These are phyloP conservation scores for Rhamnella rubrinervis DNA, from an alignment of 331 rosid species.

Conservation along the genomic window DNA sequence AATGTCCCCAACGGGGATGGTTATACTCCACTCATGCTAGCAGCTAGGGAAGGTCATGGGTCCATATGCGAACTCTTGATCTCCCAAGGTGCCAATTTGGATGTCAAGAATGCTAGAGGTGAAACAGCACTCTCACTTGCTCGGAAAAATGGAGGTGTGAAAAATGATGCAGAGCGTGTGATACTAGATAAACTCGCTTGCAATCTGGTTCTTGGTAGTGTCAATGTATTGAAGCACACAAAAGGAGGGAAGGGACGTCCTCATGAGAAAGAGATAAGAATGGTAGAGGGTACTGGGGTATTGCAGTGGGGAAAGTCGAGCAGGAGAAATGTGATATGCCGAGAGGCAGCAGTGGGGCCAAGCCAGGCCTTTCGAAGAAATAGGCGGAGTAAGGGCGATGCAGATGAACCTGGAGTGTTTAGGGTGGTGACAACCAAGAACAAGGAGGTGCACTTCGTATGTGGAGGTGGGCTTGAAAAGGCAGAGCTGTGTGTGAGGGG, in stretches of 20 bases:
- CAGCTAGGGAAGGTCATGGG: constrained; percentile 85
- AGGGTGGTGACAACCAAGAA: constrained; percentile 70
- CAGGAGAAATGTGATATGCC: constrained; percentile 67
- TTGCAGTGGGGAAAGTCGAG: constrained; percentile 76
- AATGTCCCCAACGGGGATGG: constrained; percentile 77
- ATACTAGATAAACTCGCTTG: constrained; percentile 73
- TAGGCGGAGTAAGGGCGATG: constrained; percentile 58
- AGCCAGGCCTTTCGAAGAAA: constrained; percentile 50
- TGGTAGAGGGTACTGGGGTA: constrained; percentile 56
- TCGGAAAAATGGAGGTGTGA: constrained; percentile 35
- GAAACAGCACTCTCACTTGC: constrained; percentile 78
- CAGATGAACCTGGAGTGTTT: constrained; percentile 65
- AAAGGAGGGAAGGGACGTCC: constrained; percentile 82
- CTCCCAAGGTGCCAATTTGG: constrained; percentile 57
- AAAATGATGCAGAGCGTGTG: constrained; percentile 54
- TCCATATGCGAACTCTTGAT: constrained; percentile 63
- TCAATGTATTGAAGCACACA: constrained; percentile 64
- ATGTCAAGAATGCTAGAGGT: constrained; percentile 53
- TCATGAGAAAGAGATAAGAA: constrained; percentile 61
- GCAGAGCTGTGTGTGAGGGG: constrained; percentile 96
- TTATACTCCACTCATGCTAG: constrained; percentile 86
- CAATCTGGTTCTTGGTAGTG: constrained; percentile 52
- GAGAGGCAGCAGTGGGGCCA: constrained; percentile 66
- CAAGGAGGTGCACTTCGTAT: constrained; percentile 81
- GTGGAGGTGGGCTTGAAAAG: constrained; percentile 65